Evolutionary conservation across 2,329 filamentous ascomycete genomes (phyloP).

Genomic region (Penicillium sp.): DNA sequence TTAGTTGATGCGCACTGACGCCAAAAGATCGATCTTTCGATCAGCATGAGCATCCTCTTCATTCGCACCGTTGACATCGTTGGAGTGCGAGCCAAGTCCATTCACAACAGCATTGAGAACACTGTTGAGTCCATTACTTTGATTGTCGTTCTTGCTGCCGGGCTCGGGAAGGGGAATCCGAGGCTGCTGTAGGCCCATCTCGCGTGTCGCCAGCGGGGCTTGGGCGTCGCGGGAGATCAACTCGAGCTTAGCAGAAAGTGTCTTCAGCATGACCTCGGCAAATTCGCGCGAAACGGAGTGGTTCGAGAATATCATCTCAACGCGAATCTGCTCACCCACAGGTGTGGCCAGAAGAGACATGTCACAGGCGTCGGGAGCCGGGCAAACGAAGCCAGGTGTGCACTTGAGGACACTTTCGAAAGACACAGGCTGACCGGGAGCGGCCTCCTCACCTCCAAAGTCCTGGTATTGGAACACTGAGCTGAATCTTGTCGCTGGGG

Average conservation of each 20-base stretch:
- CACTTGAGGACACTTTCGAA: slow-evolving; percentile 10
- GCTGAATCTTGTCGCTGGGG: slow-evolving; percentile 56
- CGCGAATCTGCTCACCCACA: slow-evolving; percentile 8
- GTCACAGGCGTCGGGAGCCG: slow-evolving; percentile 13
- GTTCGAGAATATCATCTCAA: slow-evolving; percentile 17
- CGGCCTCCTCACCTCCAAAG: slow-evolving; percentile 17
- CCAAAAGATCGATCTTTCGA: not conserved
- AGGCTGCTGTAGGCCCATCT: not conserved
- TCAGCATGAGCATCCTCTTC: not conserved
- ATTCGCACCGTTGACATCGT: not conserved
- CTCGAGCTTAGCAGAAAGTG: slow-evolving; percentile 4
- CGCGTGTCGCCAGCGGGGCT: not conserved
- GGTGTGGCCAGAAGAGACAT: slow-evolving; percentile 14
- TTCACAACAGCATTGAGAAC: not conserved
- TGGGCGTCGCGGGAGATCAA: slow-evolving; percentile 6
- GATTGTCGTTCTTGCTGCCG: not conserved
- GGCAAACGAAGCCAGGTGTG: slow-evolving; percentile 14
- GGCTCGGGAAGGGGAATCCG: slow-evolving; percentile 11
- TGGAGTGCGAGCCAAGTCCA: not conserved
- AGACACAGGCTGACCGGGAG: slow-evolving; percentile 5
- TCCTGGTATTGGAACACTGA: slow-evolving; percentile 56
- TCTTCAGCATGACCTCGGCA: slow-evolving; percentile 7
- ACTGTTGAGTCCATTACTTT: not conserved
- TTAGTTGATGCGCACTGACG: not conserved
- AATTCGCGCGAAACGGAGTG: slow-evolving; percentile 11